A percentile compares a stretch with the other conserved stretches of the same genome.
Conservation (phyloP, 306 rosid genomes). For the Medicago lupulina region DNA sequence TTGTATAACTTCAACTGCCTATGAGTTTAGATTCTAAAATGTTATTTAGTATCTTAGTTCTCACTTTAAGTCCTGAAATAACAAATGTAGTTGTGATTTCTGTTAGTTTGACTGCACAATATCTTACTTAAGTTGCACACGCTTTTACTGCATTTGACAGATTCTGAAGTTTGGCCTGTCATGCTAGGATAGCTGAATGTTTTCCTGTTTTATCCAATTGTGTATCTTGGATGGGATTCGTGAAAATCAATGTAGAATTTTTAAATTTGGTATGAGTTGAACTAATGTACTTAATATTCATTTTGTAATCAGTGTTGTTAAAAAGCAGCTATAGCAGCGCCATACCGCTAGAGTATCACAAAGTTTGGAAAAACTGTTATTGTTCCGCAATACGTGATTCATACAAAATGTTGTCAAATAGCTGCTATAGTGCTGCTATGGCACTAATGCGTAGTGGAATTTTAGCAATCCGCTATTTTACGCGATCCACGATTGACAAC, state of each 20-base stretch:
- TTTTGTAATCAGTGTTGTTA: background rate
- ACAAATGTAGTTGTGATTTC: background rate
- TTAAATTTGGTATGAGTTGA: background rate
- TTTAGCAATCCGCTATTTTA: too few species aligned
- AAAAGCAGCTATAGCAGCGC: too few species aligned
- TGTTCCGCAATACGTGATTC: too few species aligned
- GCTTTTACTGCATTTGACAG: background rate
- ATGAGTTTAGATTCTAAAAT: background rate
- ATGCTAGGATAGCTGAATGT: too few species aligned
- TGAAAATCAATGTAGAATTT: background rate
- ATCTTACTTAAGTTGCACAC: background rate
- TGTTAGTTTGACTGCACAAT: conserved; percentile 8
- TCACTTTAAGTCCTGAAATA: background rate
- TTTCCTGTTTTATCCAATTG: background rate
- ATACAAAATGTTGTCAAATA: too few species aligned
- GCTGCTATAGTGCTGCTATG: too few species aligned
- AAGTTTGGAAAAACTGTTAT: too few species aligned
- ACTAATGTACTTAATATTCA: conserved; percentile 17
- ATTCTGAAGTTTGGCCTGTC: background rate
- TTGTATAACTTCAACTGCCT: background rate
- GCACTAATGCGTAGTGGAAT: too few species aligned
- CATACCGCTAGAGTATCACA: too few species aligned
- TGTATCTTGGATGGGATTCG: conserved; percentile 30
- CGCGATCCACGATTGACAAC: too few species aligned
- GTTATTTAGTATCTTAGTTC: background rate